Evolutionary conservation across 805 yeast genomes (phyloP).

Genomic region (Priceomyces haplophilus): DNA sequence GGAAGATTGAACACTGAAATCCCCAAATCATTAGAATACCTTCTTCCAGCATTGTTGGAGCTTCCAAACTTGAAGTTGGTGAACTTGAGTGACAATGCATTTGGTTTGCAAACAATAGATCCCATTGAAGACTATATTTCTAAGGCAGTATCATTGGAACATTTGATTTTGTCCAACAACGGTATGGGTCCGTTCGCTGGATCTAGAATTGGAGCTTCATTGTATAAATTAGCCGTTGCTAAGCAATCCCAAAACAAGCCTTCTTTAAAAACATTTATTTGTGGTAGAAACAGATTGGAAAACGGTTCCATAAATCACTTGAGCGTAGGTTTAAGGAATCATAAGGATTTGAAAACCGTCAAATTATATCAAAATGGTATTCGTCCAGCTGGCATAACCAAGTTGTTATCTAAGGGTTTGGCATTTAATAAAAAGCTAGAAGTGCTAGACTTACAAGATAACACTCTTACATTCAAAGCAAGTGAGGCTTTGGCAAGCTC

Average conservation of each 20-base stretch:
- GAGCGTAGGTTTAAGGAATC: slow-evolving; percentile 81
- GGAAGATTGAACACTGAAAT: slow-evolving; percentile 94
- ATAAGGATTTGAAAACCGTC: slow-evolving; percentile 66
- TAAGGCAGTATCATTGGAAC: slow-evolving; percentile 75
- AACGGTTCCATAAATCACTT: slow-evolving; percentile 88
- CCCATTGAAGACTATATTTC: slow-evolving; percentile 78
- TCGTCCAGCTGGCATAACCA: slow-evolving; percentile 86
- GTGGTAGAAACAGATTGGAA: slow-evolving; percentile 97
- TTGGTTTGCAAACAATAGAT: slow-evolving; percentile 92
- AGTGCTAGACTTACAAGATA: slow-evolving; percentile 86
- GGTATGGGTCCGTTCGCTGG: slow-evolving; percentile 99
- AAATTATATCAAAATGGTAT: slow-evolving; percentile 95
- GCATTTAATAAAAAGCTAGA: slow-evolving; percentile 56
- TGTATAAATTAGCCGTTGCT: slow-evolving; percentile 64
- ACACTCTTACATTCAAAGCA: slow-evolving; percentile 79
- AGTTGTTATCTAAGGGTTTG: slow-evolving; percentile 71
- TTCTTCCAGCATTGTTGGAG: slow-evolving; percentile 70
- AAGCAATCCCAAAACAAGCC: slow-evolving; percentile 50
- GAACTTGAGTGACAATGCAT: slow-evolving; percentile 91
- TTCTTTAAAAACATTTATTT: slow-evolving; percentile 77
- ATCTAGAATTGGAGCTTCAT: slow-evolving; percentile 84
- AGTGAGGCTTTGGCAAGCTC: slow-evolving; percentile 47
- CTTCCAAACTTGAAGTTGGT: slow-evolving; percentile 69
- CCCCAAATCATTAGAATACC: slow-evolving; percentile 70
- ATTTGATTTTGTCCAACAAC: slow-evolving; percentile 85